phyloP scores from a whole-genome alignment of 176 grass and related monocot species.

The Dendrocalamus sinicus region DNA sequence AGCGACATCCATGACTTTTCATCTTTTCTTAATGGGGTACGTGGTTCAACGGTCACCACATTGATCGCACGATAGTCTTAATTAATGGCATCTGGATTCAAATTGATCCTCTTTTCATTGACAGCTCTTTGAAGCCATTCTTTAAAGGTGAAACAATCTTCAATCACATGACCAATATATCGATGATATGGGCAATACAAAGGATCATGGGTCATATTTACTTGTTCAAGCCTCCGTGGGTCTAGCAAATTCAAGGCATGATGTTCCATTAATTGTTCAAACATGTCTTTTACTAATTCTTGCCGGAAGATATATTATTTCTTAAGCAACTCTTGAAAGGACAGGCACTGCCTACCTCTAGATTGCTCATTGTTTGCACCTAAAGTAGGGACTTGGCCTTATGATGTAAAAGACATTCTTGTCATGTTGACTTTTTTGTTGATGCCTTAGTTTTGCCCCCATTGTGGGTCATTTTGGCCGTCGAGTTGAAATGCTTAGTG shows the following conservation, averaged over 20 bases:
- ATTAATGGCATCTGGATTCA: rapidly evolving
- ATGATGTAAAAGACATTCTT: background rate
- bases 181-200: no score
- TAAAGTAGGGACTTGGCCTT: background rate
- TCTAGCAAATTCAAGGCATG: no score
- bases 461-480: no score
- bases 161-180: no score
- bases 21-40: background rate
- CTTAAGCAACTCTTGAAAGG: background rate
- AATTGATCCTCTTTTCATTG: background rate
- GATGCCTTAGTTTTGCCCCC: no score
- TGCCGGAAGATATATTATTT: background rate
- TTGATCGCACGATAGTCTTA: background rate
- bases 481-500: no score
- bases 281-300: background rate
- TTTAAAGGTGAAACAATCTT: no score
- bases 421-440: background rate
- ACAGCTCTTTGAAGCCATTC: no score
- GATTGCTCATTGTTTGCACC: background rate
- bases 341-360: rapidly evolving
- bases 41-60: background rate
- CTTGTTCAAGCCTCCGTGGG: no score
- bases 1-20: no score
- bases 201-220: no score
- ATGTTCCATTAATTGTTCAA: background rate